Conservation (phyloP, 2,329 filamentous ascomycete genomes). For the Triangularia setosa region DNA sequence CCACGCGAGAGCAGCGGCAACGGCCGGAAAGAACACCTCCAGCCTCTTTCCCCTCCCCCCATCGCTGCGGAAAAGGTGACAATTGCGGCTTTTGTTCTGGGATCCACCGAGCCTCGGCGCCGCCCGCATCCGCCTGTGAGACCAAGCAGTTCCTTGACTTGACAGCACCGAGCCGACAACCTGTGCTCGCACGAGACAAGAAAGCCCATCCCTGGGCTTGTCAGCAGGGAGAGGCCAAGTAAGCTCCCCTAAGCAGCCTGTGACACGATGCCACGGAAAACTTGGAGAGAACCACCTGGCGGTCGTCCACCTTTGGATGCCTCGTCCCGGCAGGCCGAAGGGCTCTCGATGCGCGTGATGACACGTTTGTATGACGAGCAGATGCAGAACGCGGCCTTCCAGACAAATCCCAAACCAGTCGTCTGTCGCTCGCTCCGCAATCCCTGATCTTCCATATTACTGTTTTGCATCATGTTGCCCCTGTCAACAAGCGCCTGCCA, state of each 20-base stretch:
- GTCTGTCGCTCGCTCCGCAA: not conserved
- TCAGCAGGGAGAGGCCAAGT: conserved; percentile 16
- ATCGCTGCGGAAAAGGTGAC: conserved; percentile 5
- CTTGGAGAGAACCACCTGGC: not conserved
- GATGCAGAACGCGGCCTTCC: conserved; percentile 6
- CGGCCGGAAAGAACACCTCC: not conserved
- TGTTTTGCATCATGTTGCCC: not conserved
- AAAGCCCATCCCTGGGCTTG: conserved; percentile 13
- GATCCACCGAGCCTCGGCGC: conserved; percentile 6
- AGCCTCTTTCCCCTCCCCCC: not conserved
- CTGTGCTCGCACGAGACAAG: conserved; percentile 16
- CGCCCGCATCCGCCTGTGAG: conserved; percentile 14
- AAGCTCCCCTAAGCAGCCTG: conserved; percentile 4
- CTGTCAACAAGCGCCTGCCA: not conserved
- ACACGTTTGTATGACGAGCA: conserved; percentile 20
- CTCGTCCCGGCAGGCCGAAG: conserved; percentile 16
- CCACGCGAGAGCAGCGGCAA: conserved; percentile 19
- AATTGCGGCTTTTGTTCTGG: not conserved
- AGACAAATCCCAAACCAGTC: conserved; percentile 12
- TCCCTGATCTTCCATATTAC: not conserved
- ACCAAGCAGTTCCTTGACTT: conserved; percentile 18
- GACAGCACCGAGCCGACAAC: conserved; percentile 4
- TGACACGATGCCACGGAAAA: conserved; percentile 16
- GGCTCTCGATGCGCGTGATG: conserved; percentile 20
- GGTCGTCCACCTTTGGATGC: conserved; percentile 7